Conservation (phyloP, 495 filamentous ascomycete species). For the Thozetella sp. region DNA sequence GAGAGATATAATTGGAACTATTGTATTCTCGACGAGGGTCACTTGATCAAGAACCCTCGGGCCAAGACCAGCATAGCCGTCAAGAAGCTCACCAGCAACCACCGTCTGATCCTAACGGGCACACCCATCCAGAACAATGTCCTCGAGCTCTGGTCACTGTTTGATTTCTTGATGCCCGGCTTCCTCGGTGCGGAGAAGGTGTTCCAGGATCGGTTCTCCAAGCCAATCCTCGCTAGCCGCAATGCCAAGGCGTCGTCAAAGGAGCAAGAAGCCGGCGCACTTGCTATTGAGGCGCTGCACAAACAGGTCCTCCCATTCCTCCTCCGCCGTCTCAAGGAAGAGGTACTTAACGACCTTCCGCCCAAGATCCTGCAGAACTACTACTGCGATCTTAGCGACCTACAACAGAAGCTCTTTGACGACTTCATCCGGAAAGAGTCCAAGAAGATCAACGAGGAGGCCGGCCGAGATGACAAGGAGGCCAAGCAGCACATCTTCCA, state of each 20-base stretch:
- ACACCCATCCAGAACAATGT: conserved; percentile 99
- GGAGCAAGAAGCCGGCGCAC: conserved; percentile 94
- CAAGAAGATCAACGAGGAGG: conserved; percentile 76
- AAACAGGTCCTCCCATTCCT: conserved; percentile 98
- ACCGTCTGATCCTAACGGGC: conserved; percentile 93
- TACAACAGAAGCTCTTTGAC: conserved; percentile 93
- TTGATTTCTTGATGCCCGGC: conserved; percentile 98
- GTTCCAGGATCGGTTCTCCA: conserved; percentile 95
- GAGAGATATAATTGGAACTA: conserved; percentile 92
- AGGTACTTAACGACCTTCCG: conserved; percentile 93
- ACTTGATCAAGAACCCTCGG: conserved; percentile 97
- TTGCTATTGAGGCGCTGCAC: conserved; percentile 95
- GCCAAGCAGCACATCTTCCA: conserved; percentile 99
- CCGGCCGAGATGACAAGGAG: conserved; percentile 78
- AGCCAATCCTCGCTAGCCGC: conserved; percentile 92
- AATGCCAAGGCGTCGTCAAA: conserved; percentile 97
- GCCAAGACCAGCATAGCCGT: conserved; percentile 91
- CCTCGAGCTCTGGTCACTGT: conserved; percentile 94
- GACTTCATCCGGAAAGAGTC: conserved; percentile 94
- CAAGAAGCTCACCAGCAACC: conserved; percentile 85
- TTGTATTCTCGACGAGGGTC: conserved; percentile 93
- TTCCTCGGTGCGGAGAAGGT: conserved; percentile 99
- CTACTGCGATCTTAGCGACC: conserved; percentile 96
- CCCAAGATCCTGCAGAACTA: conserved; percentile 99
- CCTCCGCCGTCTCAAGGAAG: conserved; percentile 94